Evolutionary conservation across 768 basidiomycete genomes (phyloP).

Genomic region (Dacryopinax spathularia): DNA sequence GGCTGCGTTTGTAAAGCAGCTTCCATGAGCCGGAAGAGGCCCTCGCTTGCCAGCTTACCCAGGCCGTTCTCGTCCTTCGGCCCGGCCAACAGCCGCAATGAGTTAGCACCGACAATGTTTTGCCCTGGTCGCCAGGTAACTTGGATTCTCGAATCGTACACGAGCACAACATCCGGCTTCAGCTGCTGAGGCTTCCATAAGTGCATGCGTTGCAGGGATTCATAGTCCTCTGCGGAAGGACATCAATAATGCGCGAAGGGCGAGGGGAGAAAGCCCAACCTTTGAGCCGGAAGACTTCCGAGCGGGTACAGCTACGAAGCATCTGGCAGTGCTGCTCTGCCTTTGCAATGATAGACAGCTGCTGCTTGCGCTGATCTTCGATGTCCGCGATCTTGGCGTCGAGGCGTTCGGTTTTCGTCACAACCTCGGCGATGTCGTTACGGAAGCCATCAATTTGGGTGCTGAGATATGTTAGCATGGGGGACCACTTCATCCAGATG

Average conservation of each 20-base stretch:
- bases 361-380: conserved; percentile 6
- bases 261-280: conserved; percentile 7
- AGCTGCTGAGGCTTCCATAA: conserved; percentile 13
- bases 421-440: conserved; percentile 8
- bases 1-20: background rate
- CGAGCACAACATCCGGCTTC: conserved; percentile 6
- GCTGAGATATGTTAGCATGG: background rate
- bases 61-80: background rate
- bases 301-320: conserved; percentile 11
- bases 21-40: background rate
- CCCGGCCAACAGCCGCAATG: background rate
- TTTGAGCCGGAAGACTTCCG: conserved; percentile 14
- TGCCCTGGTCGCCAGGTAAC: background rate
- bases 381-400: conserved; percentile 9
- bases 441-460: conserved; percentile 10
- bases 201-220: conserved; percentile 14
- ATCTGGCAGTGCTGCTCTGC: conserved; percentile 8
- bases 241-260: background rate
- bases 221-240: conserved; percentile 12
- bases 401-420: conserved; percentile 5
- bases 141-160: background rate
- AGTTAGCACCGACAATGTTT: background rate
- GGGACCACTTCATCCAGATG: background rate
- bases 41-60: background rate
- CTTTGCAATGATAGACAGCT: background rate